Percentiles rank a stretch among this genome's conserved stretches.
Conservation (phyloP, 805 yeast species). For the Metschnikowia baotianmanensis region DNA sequence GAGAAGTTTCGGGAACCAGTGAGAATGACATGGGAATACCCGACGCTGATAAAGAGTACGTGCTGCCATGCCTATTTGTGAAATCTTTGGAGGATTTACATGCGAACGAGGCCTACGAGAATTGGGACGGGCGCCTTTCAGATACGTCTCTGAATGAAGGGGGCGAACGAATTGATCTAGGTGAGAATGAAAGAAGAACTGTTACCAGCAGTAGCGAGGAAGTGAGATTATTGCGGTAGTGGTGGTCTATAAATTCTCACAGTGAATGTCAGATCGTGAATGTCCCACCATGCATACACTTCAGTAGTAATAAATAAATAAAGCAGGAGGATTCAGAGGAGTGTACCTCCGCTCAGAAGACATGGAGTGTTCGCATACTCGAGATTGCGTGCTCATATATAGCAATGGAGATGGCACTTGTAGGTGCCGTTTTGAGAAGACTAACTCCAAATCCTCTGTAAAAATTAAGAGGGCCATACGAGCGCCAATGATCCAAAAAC, state of each 20-base stretch:
- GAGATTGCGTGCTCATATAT: slow-evolving; percentile 50
- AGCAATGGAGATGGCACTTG: slow-evolving; percentile 64
- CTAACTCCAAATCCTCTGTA: slow-evolving; percentile 76
- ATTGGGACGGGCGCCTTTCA: background rate
- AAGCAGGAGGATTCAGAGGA: background rate
- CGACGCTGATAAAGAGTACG: slow-evolving; percentile 35
- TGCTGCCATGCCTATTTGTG: slow-evolving; percentile 41
- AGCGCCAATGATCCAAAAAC: slow-evolving; percentile 38
- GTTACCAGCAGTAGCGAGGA: background rate
- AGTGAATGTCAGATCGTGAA: no score
- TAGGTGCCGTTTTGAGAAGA: slow-evolving; percentile 76
- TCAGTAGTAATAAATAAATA: no score
- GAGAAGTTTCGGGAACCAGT: background rate
- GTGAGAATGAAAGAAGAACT: background rate
- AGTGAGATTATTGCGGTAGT: background rate
- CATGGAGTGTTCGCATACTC: slow-evolving; percentile 2
- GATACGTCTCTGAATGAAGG: background rate
- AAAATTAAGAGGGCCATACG: slow-evolving; percentile 65
- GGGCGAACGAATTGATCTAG: background rate
- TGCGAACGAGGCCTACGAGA: slow-evolving; percentile 1
- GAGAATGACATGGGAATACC: slow-evolving; percentile 9
- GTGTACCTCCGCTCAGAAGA: background rate
- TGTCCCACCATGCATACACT: no score
- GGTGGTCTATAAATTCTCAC: background rate
- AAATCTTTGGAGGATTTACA: slow-evolving; percentile 18